These are phyloP conservation scores for Coniochaeta sp. DNA, from an alignment of 2,329 filamentous ascomycete species.

Conservation along the genomic window DNA sequence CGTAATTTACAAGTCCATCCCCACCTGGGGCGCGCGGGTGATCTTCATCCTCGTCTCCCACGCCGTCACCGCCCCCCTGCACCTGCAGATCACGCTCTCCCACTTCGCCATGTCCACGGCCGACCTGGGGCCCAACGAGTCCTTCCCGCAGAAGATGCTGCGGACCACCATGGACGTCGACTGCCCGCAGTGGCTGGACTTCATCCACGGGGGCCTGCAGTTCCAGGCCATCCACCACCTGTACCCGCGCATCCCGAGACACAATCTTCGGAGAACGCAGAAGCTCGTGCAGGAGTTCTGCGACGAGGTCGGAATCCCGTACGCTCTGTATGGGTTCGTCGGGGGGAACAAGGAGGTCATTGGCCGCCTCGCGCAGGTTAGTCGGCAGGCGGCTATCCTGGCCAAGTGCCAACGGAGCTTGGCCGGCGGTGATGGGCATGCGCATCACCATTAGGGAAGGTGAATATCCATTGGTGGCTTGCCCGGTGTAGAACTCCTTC, in stretches of 20 bases:
- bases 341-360: slow-evolving; percentile 79
- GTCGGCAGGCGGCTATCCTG: slow-evolving; percentile 70
- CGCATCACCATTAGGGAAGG: slow-evolving; percentile 13
- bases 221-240: slow-evolving; percentile 87
- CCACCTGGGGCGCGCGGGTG: slow-evolving; percentile 61
- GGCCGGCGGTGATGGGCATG: slow-evolving; percentile 19
- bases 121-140: slow-evolving; percentile 76
- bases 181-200: slow-evolving; percentile 82
- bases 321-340: slow-evolving; percentile 78
- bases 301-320: slow-evolving; percentile 73
- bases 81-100: slow-evolving; percentile 84
- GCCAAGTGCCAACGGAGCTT: slow-evolving; percentile 62
- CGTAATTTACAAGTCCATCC: slow-evolving; percentile 68
- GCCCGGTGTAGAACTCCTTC: slow-evolving; percentile 6
- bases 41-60: slow-evolving; percentile 75
- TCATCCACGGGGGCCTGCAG: slow-evolving; percentile 81
- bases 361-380: slow-evolving; percentile 68
- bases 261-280: slow-evolving; percentile 73
- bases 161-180: slow-evolving; percentile 92
- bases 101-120: slow-evolving; percentile 93
- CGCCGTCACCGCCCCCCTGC: slow-evolving; percentile 71
- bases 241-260: slow-evolving; percentile 74
- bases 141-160: slow-evolving; percentile 84
- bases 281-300: slow-evolving; percentile 76
- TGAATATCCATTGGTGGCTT: slow-evolving; percentile 6